Conservation (phyloP, 192 early-diverging fungal genomes). For the Martensiomyces pterosporus region DNA sequence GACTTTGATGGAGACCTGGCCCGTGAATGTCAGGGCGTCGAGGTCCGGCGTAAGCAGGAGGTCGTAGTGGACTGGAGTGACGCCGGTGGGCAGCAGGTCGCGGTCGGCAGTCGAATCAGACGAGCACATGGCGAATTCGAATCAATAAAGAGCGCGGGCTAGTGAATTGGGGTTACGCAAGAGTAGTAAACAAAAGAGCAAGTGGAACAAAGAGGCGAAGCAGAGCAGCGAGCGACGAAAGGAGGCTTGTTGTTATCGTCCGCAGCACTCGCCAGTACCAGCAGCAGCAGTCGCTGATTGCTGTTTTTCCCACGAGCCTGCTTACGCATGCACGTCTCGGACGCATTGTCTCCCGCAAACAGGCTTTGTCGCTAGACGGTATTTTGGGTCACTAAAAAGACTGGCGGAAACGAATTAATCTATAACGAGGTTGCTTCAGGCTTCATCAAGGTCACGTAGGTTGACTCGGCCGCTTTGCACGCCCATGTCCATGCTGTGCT, state of each 20-base stretch:
- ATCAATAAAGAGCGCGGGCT: not conserved
- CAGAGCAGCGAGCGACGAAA: not conserved
- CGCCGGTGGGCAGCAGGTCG: conserved; percentile 64
- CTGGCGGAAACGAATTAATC: not conserved
- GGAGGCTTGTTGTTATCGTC: not conserved
- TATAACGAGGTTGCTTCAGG: not conserved
- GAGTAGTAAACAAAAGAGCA: not conserved
- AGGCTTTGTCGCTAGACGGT: no score
- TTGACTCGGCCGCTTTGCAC: not conserved
- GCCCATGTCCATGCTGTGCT: not conserved
- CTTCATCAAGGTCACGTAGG: not conserved
- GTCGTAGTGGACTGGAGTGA: conserved; percentile 71
- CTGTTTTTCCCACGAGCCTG: not conserved
- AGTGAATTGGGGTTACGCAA: not conserved
- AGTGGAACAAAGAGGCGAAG: not conserved
- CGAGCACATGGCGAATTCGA: not conserved
- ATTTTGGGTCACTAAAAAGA: no score
- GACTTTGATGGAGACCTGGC: conserved; percentile 60
- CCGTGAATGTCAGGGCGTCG: conserved; percentile 62
- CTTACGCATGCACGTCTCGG: not conserved
- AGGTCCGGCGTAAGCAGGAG: conserved; percentile 68
- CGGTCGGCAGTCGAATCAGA: not conserved
- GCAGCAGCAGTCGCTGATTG: not conserved
- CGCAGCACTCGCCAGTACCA: not conserved
- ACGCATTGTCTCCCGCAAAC: no score